Percentiles rank a stretch among this genome's conserved stretches.
Evolutionary conservation across 1,284 basidiomycete genomes (phyloP).

Genomic region (Amylostereum areolatum): DNA sequence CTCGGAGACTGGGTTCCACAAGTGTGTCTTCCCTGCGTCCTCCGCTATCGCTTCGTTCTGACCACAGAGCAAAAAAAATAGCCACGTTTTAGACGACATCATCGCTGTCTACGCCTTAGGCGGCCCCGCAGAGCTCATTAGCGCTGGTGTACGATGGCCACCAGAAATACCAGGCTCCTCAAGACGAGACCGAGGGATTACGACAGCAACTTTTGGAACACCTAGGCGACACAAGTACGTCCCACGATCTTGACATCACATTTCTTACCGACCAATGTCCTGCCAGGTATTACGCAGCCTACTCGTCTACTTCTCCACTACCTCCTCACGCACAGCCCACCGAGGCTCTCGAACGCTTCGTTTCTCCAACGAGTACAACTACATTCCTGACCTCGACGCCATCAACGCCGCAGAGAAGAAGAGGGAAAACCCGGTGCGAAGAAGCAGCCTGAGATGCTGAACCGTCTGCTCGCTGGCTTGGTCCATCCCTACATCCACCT

Average conservation of each 20-base stretch:
- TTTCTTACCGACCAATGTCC: neutral
- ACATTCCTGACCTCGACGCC: slow-evolving; percentile 11
- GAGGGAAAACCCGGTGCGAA: slow-evolving; percentile 14
- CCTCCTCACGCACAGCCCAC: slow-evolving; percentile 37
- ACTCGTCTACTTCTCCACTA: slow-evolving; percentile 50
- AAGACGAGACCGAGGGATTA: slow-evolving; percentile 37
- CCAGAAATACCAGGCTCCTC: slow-evolving; percentile 28
- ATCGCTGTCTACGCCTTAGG: slow-evolving; percentile 47
- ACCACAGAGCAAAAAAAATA: too few species aligned
- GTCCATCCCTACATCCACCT: slow-evolving; percentile 62
- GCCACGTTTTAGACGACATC: slow-evolving; percentile 46
- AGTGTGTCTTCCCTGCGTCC: too few species aligned
- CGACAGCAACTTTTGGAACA: slow-evolving; percentile 41
- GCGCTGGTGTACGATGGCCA: slow-evolving; percentile 38
- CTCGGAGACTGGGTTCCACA: slow-evolving; percentile 52
- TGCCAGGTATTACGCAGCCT: slow-evolving; percentile 51
- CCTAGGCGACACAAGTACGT: slow-evolving; percentile 41
- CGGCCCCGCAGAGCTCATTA: slow-evolving; percentile 32
- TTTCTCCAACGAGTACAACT: slow-evolving; percentile 53
- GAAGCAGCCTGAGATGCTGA: slow-evolving; percentile 51
- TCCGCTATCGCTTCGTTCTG: too few species aligned
- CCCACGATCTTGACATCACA: neutral
- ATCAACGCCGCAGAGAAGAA: slow-evolving; percentile 6
- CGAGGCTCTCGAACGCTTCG: slow-evolving; percentile 44
- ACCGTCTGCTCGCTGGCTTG: slow-evolving; percentile 50